Conservation (phyloP, 768 basidiomycete species). For the Kockovaella imperatae region DNA sequence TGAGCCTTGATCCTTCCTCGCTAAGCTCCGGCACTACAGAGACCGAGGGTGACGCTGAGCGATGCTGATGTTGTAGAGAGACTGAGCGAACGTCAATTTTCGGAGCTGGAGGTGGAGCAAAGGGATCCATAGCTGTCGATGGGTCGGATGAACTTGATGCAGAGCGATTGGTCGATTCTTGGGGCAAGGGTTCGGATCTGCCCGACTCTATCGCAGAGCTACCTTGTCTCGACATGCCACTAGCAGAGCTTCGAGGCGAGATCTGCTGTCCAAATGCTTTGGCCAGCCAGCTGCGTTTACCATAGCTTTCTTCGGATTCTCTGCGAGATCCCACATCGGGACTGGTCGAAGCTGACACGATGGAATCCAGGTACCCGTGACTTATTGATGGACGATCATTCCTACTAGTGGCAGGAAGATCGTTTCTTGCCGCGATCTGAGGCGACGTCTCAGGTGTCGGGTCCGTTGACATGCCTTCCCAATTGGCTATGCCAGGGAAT, state of each 20-base stretch:
- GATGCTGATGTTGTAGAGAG: slow-evolving; percentile 49
- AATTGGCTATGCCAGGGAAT: slow-evolving; percentile 74
- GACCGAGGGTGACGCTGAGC: slow-evolving; percentile 32
- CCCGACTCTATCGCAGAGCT: background rate
- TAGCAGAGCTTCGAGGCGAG: slow-evolving; percentile 21
- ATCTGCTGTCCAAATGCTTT: slow-evolving; percentile 37
- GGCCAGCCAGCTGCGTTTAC: slow-evolving; percentile 43
- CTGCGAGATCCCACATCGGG: slow-evolving; percentile 7
- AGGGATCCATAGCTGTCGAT: slow-evolving; percentile 63
- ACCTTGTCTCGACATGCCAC: slow-evolving; percentile 19
- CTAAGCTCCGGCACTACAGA: slow-evolving; percentile 35
- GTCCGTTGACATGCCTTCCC: slow-evolving; percentile 46
- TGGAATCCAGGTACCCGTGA: slow-evolving; percentile 41
- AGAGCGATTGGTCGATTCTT: background rate
- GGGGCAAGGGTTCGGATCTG: background rate
- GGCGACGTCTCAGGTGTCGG: slow-evolving; percentile 1
- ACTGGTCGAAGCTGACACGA: slow-evolving; percentile 19
- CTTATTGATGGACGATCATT: slow-evolving; percentile 30
- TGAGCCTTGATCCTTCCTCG: slow-evolving; percentile 28
- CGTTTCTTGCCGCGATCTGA: too few species aligned
- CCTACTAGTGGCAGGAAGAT: too few species aligned
- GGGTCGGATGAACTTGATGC: slow-evolving; percentile 45
- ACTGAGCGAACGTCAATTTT: slow-evolving; percentile 56
- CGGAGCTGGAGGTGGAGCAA: slow-evolving; percentile 53
- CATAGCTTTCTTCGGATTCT: slow-evolving; percentile 26